phyloP scores from a whole-genome alignment of 2,329 filamentous ascomycete species.

The Botryotinia convoluta region DNA sequence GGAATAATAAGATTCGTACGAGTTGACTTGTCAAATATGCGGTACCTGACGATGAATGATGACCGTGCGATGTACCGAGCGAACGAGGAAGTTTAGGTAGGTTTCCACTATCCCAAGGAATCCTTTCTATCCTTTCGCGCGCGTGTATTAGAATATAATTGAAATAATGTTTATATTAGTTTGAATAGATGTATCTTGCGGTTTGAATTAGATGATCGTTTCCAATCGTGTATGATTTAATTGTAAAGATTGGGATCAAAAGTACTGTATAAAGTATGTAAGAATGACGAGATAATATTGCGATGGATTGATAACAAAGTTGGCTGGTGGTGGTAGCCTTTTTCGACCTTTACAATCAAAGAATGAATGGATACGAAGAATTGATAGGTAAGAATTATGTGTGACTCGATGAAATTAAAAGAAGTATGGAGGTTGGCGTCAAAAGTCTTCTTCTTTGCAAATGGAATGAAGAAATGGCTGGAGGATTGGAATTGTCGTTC shows the following conservation, averaged over 20 bases:
- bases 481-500: neutral
- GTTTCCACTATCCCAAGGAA: constrained; percentile 7
- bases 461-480: neutral
- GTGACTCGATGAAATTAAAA: neutral
- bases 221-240: neutral
- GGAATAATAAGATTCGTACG: constrained; percentile 13
- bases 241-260: neutral
- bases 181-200: neutral
- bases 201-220: neutral
- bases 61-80: constrained; percentile 20
- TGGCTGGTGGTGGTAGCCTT: neutral
- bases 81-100: neutral
- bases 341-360: neutral
- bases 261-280: neutral
- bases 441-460: neutral
- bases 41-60: constrained; percentile 22
- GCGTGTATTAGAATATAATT: constrained; percentile 11
- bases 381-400: neutral
- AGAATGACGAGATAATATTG: constrained; percentile 1
- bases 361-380: neutral
- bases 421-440: constrained; percentile 1
- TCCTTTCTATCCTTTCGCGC: constrained; percentile 11
- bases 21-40: constrained; percentile 22
- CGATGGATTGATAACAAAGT: constrained; percentile 5
- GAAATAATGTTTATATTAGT: neutral